Evolutionary conservation across 257 asterid genomes (phyloP).

Genomic region (Leptodermis oblonga): DNA sequence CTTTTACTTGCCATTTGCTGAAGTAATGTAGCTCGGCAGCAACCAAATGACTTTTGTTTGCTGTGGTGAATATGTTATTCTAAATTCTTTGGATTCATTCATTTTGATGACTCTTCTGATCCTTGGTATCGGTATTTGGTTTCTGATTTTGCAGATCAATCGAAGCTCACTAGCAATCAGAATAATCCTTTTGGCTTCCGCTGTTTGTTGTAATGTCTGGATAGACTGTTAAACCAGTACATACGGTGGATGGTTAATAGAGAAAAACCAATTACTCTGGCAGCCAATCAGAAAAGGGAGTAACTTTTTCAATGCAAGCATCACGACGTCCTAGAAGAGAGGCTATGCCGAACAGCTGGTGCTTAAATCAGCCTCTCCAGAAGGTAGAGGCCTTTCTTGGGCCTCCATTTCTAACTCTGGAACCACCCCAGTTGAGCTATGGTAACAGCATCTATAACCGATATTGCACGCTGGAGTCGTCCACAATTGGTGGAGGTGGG

Average conservation of each 20-base stretch:
- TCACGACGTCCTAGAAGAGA: slow-evolving; percentile 36
- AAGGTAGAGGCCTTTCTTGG: slow-evolving; percentile 42
- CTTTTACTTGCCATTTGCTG: too few relatives aligned
- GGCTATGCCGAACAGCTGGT: slow-evolving; percentile 44
- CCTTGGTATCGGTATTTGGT: neutral
- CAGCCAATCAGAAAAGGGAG: neutral
- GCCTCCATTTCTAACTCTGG: slow-evolving; percentile 42
- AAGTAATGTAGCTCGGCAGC: neutral
- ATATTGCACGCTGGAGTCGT: slow-evolving; percentile 65
- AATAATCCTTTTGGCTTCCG: slow-evolving; percentile 4
- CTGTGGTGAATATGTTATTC: neutral
- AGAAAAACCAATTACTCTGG: neutral
- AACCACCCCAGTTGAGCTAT: slow-evolving; percentile 31
- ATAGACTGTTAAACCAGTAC: slow-evolving; percentile 3
- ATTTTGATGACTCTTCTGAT: neutral
- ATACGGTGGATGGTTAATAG: neutral
- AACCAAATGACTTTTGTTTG: neutral
- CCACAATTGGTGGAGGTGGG: slow-evolving; percentile 30
- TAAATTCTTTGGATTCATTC: neutral
- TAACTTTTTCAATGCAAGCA: slow-evolving; percentile 41
- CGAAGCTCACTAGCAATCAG: neutral
- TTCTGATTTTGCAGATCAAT: slow-evolving; percentile 3
- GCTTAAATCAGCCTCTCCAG: slow-evolving; percentile 35
- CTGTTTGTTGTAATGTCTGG: neutral
- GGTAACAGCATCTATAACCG: slow-evolving; percentile 25